Conservation (phyloP, 768 basidiomycete genomes). For the Phlebiopsis gigantea region DNA sequence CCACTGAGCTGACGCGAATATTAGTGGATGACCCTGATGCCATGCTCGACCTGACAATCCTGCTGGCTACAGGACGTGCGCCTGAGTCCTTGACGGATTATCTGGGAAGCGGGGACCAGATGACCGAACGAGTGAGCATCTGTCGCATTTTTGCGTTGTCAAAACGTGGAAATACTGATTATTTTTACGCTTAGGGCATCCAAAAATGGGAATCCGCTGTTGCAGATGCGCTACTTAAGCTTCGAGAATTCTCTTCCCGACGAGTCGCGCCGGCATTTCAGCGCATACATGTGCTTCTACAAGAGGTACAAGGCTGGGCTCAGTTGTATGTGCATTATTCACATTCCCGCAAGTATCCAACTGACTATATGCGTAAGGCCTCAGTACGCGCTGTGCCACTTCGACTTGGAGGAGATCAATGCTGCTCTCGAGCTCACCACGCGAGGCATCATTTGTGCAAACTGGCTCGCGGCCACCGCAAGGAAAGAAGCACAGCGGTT, state of each 20-base stretch:
- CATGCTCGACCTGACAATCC: slow-evolving; percentile 63
- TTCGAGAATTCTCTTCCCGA: slow-evolving; percentile 71
- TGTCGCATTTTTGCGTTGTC: slow-evolving; percentile 2
- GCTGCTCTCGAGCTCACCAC: slow-evolving; percentile 48
- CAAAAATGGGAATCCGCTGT: slow-evolving; percentile 81
- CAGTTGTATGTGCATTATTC: slow-evolving; percentile 43
- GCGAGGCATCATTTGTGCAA: slow-evolving; percentile 56
- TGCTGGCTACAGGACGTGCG: slow-evolving; percentile 67
- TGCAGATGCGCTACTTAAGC: slow-evolving; percentile 60
- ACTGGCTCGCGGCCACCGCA: slow-evolving; percentile 63
- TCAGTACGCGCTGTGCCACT: slow-evolving; percentile 48
- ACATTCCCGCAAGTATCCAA: neutral
- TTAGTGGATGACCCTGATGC: slow-evolving; percentile 58
- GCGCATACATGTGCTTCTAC: slow-evolving; percentile 67
- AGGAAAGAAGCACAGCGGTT: slow-evolving; percentile 68
- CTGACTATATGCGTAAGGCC: slow-evolving; percentile 36
- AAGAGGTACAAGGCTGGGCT: slow-evolving; percentile 79
- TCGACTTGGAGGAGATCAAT: slow-evolving; percentile 45
- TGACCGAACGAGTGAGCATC: slow-evolving; percentile 78
- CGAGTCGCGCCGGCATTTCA: slow-evolving; percentile 71
- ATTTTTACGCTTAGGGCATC: slow-evolving; percentile 48
- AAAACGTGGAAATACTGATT: neutral
- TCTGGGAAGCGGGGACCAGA: slow-evolving; percentile 71
- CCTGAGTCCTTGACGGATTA: slow-evolving; percentile 71
- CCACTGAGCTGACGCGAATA: neutral